Percentiles rank a stretch among this genome's conserved stretches.
phyloP scores from a whole-genome alignment of 176 grass and related monocot species.

The Zea luxurians region DNA sequence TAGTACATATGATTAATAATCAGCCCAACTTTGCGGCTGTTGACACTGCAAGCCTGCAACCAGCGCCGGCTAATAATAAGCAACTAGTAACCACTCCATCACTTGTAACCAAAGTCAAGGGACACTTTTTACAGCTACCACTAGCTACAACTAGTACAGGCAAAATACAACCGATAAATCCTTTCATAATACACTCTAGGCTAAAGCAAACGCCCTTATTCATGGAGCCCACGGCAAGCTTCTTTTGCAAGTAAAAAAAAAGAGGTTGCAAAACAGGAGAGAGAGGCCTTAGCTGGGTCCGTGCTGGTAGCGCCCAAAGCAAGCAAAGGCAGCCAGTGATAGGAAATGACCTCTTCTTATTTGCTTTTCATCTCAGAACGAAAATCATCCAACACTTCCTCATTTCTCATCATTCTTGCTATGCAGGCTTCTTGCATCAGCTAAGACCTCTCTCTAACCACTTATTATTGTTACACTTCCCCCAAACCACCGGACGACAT shows the following conservation, averaged over 20 bases:
- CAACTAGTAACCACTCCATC: not conserved
- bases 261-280: conserved; percentile 36
- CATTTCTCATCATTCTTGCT: too few relatives aligned
- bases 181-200: not conserved
- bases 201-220: conserved; percentile 37
- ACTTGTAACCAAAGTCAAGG: conserved; percentile 15
- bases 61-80: not conserved
- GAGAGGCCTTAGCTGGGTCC: too few relatives aligned
- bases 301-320: conserved; percentile 36
- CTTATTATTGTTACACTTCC: conserved; percentile 20
- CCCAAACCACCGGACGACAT: not conserved
- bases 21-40: not conserved
- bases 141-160: not conserved
- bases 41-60: too few relatives aligned
- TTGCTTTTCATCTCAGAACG: conserved; percentile 1
- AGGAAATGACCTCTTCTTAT: conserved; percentile 10
- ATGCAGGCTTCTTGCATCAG: not conserved
- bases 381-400: not conserved
- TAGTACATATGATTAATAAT: not conserved
- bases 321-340: conserved; percentile 2
- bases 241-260: conserved; percentile 39
- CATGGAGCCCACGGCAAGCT: conserved; percentile 46
- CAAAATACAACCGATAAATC: not conserved
- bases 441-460: conserved; percentile 6
- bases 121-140: not conserved